Base-by-base conservation (phyloP, 257 asterid genomes). In the Jacaranda copaia region DNA sequence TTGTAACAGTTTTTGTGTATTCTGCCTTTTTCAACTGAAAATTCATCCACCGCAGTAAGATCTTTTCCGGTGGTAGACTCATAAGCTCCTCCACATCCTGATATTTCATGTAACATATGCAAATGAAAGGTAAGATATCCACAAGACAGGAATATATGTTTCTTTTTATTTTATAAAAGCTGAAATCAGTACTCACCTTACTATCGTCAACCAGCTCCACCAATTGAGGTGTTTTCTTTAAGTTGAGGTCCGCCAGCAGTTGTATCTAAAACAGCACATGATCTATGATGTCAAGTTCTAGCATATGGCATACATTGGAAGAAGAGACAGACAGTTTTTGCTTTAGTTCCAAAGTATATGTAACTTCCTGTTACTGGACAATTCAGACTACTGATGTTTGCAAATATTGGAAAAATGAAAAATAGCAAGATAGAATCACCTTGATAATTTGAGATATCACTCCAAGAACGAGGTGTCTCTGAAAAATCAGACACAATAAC, bases 381-480 rank as follows among this genome's bases (percentile, higher is more conserved):
- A 61, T 73, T 38, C 45, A 52, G 19, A 35, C 58, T 73, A 67
- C 40, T n/a, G 46, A 69, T 52, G 72, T 76, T 72, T 63, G 73
- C 39, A 75, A 25, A 25, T 25, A 25, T 25, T 25, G 32, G 32
- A 25, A 25, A 25, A 25, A 25, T 25, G 32, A 25, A 25, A 25
- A 25, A 1, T 25, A 25, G 32, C 32, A 25, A 25, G 32, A 60
- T 15, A 16, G 32, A 76, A 83, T 83, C 80, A 95, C 99, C 99
- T 95, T 95, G 91, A 95, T 95, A 69, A 95, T 92, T 81, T 95
- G 99, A 67, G 99, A 95, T 84, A 95, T 92, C 79, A 95, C 84
- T 75, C 99, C 99, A 63, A 94, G 99, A 80, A 94, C 99, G 82
- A 95, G 98, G 81, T 95, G 99, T 81, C 98, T 91, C 99, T 96